These are phyloP conservation scores for Anastatica hierochuntica DNA, from an alignment of 345 rosid species.

Conservation along the genomic window DNA sequence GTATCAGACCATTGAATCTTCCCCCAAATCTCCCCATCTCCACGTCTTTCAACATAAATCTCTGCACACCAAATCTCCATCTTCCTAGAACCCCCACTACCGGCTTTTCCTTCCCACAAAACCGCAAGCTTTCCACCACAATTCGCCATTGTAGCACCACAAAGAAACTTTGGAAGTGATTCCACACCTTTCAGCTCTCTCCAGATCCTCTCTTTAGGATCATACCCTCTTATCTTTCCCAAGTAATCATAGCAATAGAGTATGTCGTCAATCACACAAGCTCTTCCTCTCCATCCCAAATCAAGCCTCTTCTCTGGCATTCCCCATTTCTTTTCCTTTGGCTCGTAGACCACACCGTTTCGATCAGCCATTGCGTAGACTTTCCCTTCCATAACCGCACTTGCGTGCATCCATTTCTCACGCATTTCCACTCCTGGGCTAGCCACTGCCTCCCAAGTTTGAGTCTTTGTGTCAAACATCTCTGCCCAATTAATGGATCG, in stretches of 20 bases:
- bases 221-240: slow-evolving; percentile 85
- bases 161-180: slow-evolving; percentile 54
- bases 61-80: slow-evolving; percentile 73
- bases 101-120: slow-evolving; percentile 60
- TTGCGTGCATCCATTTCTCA: slow-evolving; percentile 94
- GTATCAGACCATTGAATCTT: slow-evolving; percentile 46
- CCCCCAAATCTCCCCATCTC: slow-evolving; percentile 56
- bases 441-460: slow-evolving; percentile 49
- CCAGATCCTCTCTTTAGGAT: slow-evolving; percentile 42
- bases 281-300: slow-evolving; percentile 78
- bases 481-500: slow-evolving; percentile 72
- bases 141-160: slow-evolving; percentile 70
- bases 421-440: slow-evolving; percentile 41
- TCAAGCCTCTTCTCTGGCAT: slow-evolving; percentile 50
- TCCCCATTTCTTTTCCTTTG: slow-evolving; percentile 40
- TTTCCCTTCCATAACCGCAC: slow-evolving; percentile 54
- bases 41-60: slow-evolving; percentile 45
- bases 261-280: slow-evolving; percentile 60
- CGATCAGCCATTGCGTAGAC: slow-evolving; percentile 84
- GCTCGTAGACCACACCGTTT: slow-evolving; percentile 63
- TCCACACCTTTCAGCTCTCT: slow-evolving; percentile 54
- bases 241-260: slow-evolving; percentile 74
- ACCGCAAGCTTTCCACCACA: slow-evolving; percentile 74
- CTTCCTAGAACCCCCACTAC: slow-evolving; percentile 28
- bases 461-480: slow-evolving; percentile 41